These are phyloP conservation scores for Singerocomus inundabilis DNA, from an alignment of 1,284 basidiomycete genomes.

Conservation along the genomic window DNA sequence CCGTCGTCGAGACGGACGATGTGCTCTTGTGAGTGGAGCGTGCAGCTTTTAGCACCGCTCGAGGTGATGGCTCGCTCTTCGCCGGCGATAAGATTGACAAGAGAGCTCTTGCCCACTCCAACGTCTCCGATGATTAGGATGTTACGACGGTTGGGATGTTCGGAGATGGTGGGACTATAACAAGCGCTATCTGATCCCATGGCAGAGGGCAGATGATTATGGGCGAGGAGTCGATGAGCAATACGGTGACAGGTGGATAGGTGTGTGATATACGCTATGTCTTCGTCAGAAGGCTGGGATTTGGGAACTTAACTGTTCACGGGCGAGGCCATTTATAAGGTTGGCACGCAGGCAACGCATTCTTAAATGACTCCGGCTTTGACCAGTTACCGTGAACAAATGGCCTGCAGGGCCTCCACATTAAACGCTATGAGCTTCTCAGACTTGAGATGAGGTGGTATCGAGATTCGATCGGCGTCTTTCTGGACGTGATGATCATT, in stretches of 20 bases:
- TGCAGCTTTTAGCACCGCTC: constrained; percentile 22
- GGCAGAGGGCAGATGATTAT: neutral
- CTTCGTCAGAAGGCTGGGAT: constrained; percentile 1
- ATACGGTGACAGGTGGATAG: neutral
- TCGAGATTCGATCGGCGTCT: constrained; percentile 13
- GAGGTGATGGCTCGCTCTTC: constrained; percentile 21
- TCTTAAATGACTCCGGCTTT: constrained; percentile 3
- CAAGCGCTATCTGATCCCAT: constrained; percentile 19
- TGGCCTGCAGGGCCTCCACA: constrained; percentile 3
- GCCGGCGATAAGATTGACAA: constrained; percentile 33
- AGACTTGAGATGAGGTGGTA: neutral
- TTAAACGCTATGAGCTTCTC: constrained; percentile 16
- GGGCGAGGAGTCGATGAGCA: constrained; percentile 3
- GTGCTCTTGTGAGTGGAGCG: constrained; percentile 21
- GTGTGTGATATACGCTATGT: constrained; percentile 3
- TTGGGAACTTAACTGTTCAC: constrained; percentile 2
- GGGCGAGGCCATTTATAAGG: constrained; percentile 16
- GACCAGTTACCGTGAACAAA: constrained; percentile 10
- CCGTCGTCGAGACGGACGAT: constrained; percentile 9
- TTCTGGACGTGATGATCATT: constrained; percentile 1
- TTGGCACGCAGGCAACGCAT: constrained; percentile 1
- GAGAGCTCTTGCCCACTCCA: constrained; percentile 34
- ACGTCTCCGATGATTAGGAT: constrained; percentile 30
- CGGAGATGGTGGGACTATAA: constrained; percentile 19
- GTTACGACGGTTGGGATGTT: constrained; percentile 21